Evolutionary conservation across 148 eudicot genomes (phyloP).

Genomic region (Vaccinium macrocarpon): DNA sequence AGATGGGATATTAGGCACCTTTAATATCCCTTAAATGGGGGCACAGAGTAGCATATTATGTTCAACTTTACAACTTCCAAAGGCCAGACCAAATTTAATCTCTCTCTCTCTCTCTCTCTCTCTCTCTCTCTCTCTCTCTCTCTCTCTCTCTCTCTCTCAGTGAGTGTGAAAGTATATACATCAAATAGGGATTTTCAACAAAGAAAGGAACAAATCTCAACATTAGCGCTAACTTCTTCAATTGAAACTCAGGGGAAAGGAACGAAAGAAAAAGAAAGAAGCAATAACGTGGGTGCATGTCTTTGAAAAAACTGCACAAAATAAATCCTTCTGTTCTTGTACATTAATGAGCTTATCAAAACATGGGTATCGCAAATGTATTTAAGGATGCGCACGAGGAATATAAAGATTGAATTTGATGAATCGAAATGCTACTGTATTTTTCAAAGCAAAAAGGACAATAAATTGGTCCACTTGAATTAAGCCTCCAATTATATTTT

Average conservation of each 20-base stretch:
- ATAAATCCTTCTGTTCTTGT: background rate
- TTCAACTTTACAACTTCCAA: background rate
- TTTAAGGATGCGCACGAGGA: background rate
- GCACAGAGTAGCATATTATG: background rate
- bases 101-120: background rate
- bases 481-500: background rate
- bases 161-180: background rate
- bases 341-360: background rate
- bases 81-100: background rate
- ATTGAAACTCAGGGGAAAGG: background rate
- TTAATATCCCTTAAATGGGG: background rate
- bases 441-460: background rate
- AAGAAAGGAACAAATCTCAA: background rate
- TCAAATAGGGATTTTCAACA: background rate
- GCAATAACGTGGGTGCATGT: background rate
- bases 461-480: slow-evolving; percentile 2
- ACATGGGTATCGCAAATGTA: background rate
- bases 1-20: background rate
- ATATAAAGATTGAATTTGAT: background rate
- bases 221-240: background rate
- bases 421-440: background rate
- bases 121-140: no score
- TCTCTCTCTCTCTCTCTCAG: no score
- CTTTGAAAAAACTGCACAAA: background rate
- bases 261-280: background rate